phyloP scores from a whole-genome alignment of 257 asterid genomes.

The Coffea canephora region DNA sequence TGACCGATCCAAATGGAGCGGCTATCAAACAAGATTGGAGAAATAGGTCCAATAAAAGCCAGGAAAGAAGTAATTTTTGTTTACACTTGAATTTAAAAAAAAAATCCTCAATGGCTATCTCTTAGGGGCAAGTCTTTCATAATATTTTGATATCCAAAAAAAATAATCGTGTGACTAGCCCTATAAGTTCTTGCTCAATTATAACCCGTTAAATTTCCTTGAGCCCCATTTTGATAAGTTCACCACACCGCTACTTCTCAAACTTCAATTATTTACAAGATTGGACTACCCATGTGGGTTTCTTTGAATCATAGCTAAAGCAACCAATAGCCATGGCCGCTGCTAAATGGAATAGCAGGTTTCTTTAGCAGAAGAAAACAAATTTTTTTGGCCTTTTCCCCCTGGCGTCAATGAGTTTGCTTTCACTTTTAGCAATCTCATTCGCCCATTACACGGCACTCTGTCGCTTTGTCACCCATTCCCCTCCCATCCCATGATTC shows the following conservation, averaged over 20 bases:
- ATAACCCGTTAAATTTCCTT: too few relatives aligned
- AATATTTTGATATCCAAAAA: too few relatives aligned
- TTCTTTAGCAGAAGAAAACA: slow-evolving; percentile 2
- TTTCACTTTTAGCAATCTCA: slow-evolving; percentile 32
- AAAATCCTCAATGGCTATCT: too few relatives aligned
- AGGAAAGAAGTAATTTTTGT: too few relatives aligned
- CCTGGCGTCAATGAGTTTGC: slow-evolving; percentile 15
- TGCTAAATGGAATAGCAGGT: slow-evolving; percentile 24
- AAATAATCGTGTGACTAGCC: too few relatives aligned
- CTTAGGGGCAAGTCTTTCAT: too few relatives aligned
- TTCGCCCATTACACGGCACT: slow-evolving; percentile 55
- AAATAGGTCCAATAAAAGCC: too few relatives aligned
- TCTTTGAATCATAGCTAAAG: background rate
- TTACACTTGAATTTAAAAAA: too few relatives aligned
- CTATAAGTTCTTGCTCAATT: too few relatives aligned
- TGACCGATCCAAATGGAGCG: too few relatives aligned
- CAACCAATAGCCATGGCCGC: background rate
- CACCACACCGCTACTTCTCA: background rate
- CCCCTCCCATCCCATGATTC: slow-evolving; percentile 7
- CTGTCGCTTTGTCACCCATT: slow-evolving; percentile 42
- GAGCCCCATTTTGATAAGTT: too few relatives aligned
- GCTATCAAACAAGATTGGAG: too few relatives aligned
- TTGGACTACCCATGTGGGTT: background rate
- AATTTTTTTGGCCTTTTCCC: slow-evolving; percentile 8
- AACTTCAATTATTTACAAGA: background rate